Evolutionary conservation across 176 grass and related monocot genomes (phyloP).

Genomic region (Dactylis glomerata): DNA sequence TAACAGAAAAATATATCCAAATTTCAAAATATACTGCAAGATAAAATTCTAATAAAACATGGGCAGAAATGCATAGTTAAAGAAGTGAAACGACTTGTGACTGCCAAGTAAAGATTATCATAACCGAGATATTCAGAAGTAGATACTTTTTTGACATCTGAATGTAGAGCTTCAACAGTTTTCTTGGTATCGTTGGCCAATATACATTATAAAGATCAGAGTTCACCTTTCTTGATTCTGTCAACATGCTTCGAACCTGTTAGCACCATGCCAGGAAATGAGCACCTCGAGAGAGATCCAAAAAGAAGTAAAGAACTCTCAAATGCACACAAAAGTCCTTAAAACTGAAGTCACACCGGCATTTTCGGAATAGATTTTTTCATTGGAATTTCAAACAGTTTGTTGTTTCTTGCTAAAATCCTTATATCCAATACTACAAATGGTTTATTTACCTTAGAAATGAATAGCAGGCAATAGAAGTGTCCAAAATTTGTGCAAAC

Average conservation of each 20-base stretch:
- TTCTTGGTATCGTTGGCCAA: slow-evolving; percentile 25
- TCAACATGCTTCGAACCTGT: slow-evolving; percentile 30
- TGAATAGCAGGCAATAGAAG: too few species aligned
- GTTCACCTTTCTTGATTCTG: slow-evolving; percentile 38
- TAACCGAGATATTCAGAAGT: neutral
- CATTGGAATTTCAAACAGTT: neutral
- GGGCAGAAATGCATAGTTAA: neutral
- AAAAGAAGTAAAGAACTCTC: neutral
- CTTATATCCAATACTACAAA: too few species aligned
- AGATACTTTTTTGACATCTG: slow-evolving; percentile 39
- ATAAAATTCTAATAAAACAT: neutral
- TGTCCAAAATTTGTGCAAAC: too few species aligned
- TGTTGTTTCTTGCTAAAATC: too few species aligned
- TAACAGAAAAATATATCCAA: too few species aligned
- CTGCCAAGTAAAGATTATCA: neutral
- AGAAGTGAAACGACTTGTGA: neutral
- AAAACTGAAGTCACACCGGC: neutral
- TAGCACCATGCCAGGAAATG: neutral
- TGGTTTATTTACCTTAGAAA: too few species aligned
- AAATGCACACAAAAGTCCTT: neutral
- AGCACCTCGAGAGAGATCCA: neutral
- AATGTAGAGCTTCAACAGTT: slow-evolving; percentile 28
- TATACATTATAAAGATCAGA: slow-evolving; percentile 26
- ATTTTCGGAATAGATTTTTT: neutral
- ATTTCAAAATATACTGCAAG: too few species aligned